Percentiles rank a stretch among this genome's conserved stretches.
phyloP scores from a whole-genome alignment of 805 yeast genomes.

The Torulaspora microellipsoides region DNA sequence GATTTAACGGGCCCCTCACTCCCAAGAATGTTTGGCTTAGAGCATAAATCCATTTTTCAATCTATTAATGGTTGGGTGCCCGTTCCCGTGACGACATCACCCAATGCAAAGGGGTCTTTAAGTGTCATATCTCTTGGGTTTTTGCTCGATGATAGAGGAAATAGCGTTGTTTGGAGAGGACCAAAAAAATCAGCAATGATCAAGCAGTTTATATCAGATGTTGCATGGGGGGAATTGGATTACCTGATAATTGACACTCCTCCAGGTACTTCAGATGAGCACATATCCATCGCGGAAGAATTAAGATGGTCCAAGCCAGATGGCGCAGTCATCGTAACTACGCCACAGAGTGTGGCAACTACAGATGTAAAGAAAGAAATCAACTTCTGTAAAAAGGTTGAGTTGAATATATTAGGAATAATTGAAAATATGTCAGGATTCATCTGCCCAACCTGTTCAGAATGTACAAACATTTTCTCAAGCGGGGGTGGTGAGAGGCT shows the following conservation, averaged over 20 bases:
- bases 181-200: constrained; percentile 98
- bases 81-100: constrained; percentile 42
- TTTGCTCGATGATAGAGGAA: constrained; percentile 74
- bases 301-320: constrained; percentile 66
- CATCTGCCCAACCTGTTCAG: constrained; percentile 89
- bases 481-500: constrained; percentile 84
- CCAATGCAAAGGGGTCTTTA: constrained; percentile 41
- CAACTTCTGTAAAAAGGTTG: constrained; percentile 84
- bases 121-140: constrained; percentile 87
- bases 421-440: constrained; percentile 97
- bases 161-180: constrained; percentile 96
- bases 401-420: constrained; percentile 73
- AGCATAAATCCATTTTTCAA: constrained; percentile 73
- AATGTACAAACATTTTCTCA: constrained; percentile 87
- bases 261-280: constrained; percentile 98
- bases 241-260: constrained; percentile 93
- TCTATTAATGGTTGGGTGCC: constrained; percentile 89
- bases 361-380: constrained; percentile 94
- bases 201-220: constrained; percentile 85
- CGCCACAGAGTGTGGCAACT: constrained; percentile 91
- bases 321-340: constrained; percentile 93
- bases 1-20: constrained; percentile 96
- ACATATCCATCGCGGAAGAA: constrained; percentile 93
- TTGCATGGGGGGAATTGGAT: constrained; percentile 76
- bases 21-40: constrained; percentile 95